phyloP scores from a whole-genome alignment of 176 grass and related monocot species.

The Stipa capillata region DNA sequence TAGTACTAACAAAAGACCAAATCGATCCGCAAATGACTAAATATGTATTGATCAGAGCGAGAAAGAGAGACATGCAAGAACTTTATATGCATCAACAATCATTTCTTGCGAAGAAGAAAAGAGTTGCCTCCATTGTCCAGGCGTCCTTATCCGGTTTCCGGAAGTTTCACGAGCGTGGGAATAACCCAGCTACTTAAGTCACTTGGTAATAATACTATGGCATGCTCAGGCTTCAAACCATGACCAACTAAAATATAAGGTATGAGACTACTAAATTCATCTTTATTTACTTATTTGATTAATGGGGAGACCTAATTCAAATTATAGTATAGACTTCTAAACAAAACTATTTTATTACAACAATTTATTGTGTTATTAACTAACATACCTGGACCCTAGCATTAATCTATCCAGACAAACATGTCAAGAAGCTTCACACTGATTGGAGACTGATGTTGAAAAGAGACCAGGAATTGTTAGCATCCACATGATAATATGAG shows the following conservation, averaged over 20 bases:
- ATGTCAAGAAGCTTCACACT: conserved; percentile 1
- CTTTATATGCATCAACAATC: no score
- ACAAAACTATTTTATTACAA: not conserved
- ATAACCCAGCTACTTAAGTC: no score
- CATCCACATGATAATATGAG: not conserved
- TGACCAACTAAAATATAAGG: conserved; percentile 6
- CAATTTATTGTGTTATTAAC: not conserved
- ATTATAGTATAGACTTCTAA: not conserved
- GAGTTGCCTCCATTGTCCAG: no score
- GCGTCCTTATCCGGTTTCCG: no score
- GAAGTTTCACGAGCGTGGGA: no score
- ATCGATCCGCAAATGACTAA: no score
- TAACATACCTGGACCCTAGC: not conserved
- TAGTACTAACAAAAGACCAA: no score
- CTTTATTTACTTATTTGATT: conserved; percentile 1
- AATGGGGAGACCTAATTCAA: conserved; percentile 8
- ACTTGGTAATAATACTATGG: no score
- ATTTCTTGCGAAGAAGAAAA: no score
- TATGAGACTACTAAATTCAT: not conserved
- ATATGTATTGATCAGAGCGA: no score
- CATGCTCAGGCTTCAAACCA: no score
- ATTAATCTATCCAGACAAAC: conserved; percentile 11
- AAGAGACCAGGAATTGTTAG: not conserved
- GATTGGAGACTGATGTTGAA: not conserved
- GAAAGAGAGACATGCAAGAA: no score